A percentile compares a stretch with the other conserved stretches of the same genome.
Conservation (phyloP, 108 stramenopile species). For the Tribonema minus region DNA sequence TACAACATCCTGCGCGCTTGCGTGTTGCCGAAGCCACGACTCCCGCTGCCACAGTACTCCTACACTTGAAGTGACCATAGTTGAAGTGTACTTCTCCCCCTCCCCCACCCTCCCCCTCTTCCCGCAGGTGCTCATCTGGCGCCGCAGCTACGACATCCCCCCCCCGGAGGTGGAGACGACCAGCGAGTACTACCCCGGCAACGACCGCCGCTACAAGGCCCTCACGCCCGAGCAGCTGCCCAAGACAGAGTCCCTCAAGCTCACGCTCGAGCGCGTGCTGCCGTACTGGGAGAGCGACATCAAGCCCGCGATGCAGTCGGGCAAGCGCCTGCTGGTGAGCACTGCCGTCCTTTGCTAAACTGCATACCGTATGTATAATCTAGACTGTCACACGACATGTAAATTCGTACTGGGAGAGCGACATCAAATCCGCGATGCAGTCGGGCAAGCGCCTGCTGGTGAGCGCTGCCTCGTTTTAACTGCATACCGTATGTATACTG, state of each 20-base stretch:
- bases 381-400: no score
- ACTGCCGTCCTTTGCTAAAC: no score
- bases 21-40: no score
- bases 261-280: conserved; percentile 74
- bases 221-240: conserved; percentile 37
- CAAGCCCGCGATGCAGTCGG: conserved; percentile 70
- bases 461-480: no score
- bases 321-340: conserved; percentile 78
- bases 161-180: conserved; percentile 66
- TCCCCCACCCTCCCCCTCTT: no score
- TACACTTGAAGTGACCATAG: no score
- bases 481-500: no score
- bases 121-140: conserved; percentile 63
- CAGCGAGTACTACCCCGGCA: conserved; percentile 38
- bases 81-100: no score
- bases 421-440: conserved; percentile 71
- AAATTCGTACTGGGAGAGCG: conserved; percentile 70
- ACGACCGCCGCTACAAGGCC: neutral
- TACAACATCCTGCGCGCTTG: no score
- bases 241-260: conserved; percentile 70
- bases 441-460: conserved; percentile 81
- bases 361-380: no score
- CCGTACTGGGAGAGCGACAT: conserved; percentile 71
- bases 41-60: no score
- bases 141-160: conserved; percentile 76